Percentiles rank a stretch among this genome's conserved stretches.
Evolutionary conservation across 495 filamentous ascomycete genomes (phyloP).

Genomic region (Penicillium psychrofluorescens): DNA sequence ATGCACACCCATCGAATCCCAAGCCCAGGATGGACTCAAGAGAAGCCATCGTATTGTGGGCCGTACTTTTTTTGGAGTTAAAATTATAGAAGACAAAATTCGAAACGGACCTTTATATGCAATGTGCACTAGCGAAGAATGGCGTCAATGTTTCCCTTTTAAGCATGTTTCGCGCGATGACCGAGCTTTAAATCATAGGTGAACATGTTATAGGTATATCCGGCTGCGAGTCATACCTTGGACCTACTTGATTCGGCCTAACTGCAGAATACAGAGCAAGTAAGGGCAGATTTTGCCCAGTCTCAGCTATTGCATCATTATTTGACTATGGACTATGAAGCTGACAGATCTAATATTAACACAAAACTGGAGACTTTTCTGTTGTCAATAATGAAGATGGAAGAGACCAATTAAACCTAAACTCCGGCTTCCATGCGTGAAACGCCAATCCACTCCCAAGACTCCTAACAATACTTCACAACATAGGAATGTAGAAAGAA

Average conservation of each 20-base stretch:
- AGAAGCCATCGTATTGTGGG: no score
- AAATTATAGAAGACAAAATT: no score
- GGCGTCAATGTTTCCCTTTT: no score
- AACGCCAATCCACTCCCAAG: not conserved
- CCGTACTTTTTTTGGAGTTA: no score
- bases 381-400: conserved; percentile 15
- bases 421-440: not conserved
- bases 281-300: conserved; percentile 11
- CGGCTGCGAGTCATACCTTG: no score
- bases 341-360: conserved; percentile 4
- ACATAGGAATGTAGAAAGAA: not conserved
- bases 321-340: conserved; percentile 10
- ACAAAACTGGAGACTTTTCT: conserved; percentile 20
- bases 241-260: not conserved
- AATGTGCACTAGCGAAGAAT: no score
- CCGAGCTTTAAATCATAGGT: no score
- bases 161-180: no score
- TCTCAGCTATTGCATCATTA: conserved; percentile 23
- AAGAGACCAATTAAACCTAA: conserved; percentile 4
- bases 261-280: not conserved
- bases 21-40: no score
- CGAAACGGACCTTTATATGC: no score
- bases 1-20: no score
- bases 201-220: not conserved
- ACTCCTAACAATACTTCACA: no score